Evolutionary conservation across 108 stramenopile genomes (phyloP), one percentile per base, ranked within the genome.

Genomic region (Nitzschia palea): DNA sequence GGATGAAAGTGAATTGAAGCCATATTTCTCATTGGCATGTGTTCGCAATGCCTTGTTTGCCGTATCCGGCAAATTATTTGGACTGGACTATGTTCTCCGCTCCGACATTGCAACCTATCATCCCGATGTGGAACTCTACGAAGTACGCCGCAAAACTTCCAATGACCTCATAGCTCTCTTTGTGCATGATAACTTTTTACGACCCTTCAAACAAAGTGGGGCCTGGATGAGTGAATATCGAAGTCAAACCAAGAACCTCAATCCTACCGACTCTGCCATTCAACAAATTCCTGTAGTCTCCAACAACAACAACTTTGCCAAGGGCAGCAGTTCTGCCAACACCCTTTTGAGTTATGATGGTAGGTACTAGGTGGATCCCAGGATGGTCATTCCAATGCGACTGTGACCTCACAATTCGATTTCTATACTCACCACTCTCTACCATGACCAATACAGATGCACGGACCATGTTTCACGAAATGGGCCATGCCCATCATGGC

Each of bases 151-250:
- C 27, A 55, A 53, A 5, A n/a, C 45, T 22, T 30, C 51, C 35
- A 68, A 65, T 40, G 48, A 56, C 5, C 74, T 91, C 6, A 73
- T 86, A 1, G 82, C 86, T 0, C 62, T 91, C 28, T 91, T 91
- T 57, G 12, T 91, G 20, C 89, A 91, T 50, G 89, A 91, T 57
- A 91, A 91, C 70, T 91, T 65, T 71, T 83, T 86, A 20, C 75
- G 89, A 18, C 73, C 74, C 2, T 67, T 74, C 71, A 91, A 91
- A 36, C 62, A 64, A n/a, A 65, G 79, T 58, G 86, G 86, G 15
- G 89, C 89, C 3, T 91, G 89, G 89, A 91, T 91, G 89, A 78
- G 76, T 56, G 89, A 91, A 71, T 84, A 77, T 54, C 86, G 89
- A n/a, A 66, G 80, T 15, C 89, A 91, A 59, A 86, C 74, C 18